A percentile compares a stretch with the other conserved stretches of the same genome.
phyloP scores from a whole-genome alignment of 2,329 filamentous ascomycete genomes.

The Colletotrichum tanaceti region DNA sequence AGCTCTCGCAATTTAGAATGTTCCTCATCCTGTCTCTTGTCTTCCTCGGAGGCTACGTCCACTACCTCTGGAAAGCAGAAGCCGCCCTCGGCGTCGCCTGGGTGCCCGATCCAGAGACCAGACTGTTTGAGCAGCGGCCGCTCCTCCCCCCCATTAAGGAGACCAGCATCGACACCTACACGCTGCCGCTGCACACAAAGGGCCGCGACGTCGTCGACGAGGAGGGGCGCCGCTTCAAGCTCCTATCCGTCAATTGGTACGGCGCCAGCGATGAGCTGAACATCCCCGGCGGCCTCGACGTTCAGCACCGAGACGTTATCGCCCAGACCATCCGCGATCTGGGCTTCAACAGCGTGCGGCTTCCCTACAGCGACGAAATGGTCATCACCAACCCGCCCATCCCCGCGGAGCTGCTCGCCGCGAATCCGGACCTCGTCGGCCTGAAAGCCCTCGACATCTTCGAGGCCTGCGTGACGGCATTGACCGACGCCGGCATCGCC shows the following conservation, averaged over 20 bases:
- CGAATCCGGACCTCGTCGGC: conserved; percentile 70
- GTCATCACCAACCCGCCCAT: conserved; percentile 70
- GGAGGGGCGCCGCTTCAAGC: conserved; percentile 67
- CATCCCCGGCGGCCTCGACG: conserved; percentile 71
- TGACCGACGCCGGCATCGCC: conserved; percentile 71
- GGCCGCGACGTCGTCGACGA: conserved; percentile 72
- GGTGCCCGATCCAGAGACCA: conserved; percentile 60
- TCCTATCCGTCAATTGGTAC: conserved; percentile 77
- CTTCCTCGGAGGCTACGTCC: conserved; percentile 51
- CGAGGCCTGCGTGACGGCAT: conserved; percentile 66
- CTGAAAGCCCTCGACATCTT: conserved; percentile 70
- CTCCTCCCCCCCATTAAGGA: conserved; percentile 58
- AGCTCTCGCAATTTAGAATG: conserved; percentile 45
- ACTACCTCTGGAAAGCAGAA: conserved; percentile 60
- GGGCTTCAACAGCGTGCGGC: conserved; percentile 77
- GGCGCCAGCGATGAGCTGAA: conserved; percentile 75
- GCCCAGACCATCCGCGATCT: conserved; percentile 68
- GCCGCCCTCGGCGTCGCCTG: conserved; percentile 58
- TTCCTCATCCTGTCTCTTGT: conserved; percentile 53
- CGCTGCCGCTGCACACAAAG: conserved; percentile 67
- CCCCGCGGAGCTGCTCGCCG: conserved; percentile 61
- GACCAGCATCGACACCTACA: conserved; percentile 60
- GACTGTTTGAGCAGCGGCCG: conserved; percentile 61
- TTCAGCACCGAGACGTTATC: conserved; percentile 70
- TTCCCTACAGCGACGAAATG: conserved; percentile 77